Base-by-base conservation (phyloP, 1,139 yeast species). In the Taphrina deformans region DNA sequence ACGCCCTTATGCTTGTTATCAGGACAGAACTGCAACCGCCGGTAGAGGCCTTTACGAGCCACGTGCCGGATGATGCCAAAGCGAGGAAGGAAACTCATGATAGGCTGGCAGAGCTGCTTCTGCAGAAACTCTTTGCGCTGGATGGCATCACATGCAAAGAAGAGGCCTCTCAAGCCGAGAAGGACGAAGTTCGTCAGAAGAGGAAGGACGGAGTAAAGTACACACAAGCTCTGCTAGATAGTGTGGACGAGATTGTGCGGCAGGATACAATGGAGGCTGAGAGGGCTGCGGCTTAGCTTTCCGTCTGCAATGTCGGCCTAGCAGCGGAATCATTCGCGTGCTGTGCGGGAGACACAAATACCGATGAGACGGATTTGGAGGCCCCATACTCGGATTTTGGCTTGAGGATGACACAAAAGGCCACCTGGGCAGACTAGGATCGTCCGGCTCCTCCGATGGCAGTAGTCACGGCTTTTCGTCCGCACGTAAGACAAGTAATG, bases 171-270 rank as follows among this genome's bases (percentile, higher is more conserved):
- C 62, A 62, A 41, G 51, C 21, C 18, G 65, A 48, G n/a, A 23
- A 38, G 18, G 65, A 46, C 10, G 51, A 51, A 3, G 45, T 61
- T 12, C 55, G 65, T 14, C 38, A 46, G 29, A 44, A 46, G 31
- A 18, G 65, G 62, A 62, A 55, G 45, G 62, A 62, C n/a, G 65
- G 38, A 6, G 65, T 62, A 2, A 45, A 55, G 41, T 62, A 55
- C 23, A 62, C 65, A 18, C 65, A 62, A 29, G 62, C 62, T 7
- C 31, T 62, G 33, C 52, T 62, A 27, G 65, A 62, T 18, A 44
- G 56, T 9, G 61, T 62, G 9, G 65, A 62, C 26, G 53, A 52
- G 24, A 51, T 52, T 40, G 50, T 55, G 5, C 65, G 60, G 33
- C n/a, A 27, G n/a, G 50, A 40, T 12, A 29, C 35, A 41, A 41